Base-by-base conservation (phyloP, 148 eudicot species). In the Chenopodium album region DNA sequence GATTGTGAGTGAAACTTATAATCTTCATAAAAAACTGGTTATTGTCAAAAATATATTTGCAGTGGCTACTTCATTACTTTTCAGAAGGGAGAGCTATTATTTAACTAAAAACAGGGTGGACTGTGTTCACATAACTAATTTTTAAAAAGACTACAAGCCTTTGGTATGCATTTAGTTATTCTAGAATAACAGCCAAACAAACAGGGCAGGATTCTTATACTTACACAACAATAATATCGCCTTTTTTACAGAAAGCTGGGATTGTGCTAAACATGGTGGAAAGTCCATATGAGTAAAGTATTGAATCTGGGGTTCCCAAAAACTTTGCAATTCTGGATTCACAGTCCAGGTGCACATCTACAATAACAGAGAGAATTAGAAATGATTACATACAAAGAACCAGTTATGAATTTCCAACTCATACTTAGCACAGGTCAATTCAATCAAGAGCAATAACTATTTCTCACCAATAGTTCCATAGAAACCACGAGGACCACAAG, bases 401-500 rank as follows among this genome's bases (percentile, higher is more conserved):
- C 11, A 14, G 22, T 17, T 7, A 4, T 6, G 22, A 71, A 47
- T 70, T 14, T 14, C 41, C 69, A 78, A 50, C 28, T 31, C 37
- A 9, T 48, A 66, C 22, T 73, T 74, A 41, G 31, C 6, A 20
- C 9, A 3, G 50, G 68, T 41, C 71, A 71, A 50, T 76, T 22
- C 23, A 56, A 44, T 13, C 22, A 76, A 34, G 67, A 72, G 29
- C 31, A 78, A 72, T 80, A 32, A 37, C 1, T 28, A 81, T 65
- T 65, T 59, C 85, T 81, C 87, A 96, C 99, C 98, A 67, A 96
- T 94, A 82, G 99, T 94, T 83, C 98, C 97, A 90, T 96, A 96
- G 83, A 96, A 96, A 64, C 97, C 95, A 83, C 97, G 97, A 81
- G 99, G 99, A 87, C 99, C 99, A 86, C 98, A 96, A 74, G 98